phyloP scores from a whole-genome alignment of 2,329 filamentous ascomycete species.

The Talaromyces sp. region DNA sequence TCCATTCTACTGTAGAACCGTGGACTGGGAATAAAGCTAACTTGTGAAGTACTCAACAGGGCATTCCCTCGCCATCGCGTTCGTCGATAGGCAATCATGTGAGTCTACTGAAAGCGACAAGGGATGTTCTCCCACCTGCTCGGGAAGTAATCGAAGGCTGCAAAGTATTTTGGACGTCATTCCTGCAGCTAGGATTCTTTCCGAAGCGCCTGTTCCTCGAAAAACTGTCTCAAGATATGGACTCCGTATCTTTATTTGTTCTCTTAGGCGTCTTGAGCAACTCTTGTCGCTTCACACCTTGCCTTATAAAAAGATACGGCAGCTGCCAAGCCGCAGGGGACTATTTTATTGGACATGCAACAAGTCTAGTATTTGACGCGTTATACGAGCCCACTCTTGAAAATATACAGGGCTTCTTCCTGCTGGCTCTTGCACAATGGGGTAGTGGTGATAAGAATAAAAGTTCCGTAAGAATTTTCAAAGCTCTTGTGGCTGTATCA shows the following conservation, averaged over 20 bases:
- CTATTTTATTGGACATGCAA: slow-evolving; percentile 1
- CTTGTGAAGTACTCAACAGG: neutral
- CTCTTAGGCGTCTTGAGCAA: neutral
- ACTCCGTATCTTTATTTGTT: neutral
- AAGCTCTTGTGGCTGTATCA: neutral
- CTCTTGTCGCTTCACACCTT: slow-evolving; percentile 3
- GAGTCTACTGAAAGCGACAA: neutral
- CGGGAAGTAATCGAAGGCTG: neutral
- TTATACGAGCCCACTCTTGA: neutral
- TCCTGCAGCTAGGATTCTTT: neutral
- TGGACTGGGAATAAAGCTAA: neutral
- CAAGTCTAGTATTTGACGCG: neutral
- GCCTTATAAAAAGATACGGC: neutral
- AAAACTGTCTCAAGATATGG: neutral
- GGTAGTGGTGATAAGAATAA: neutral
- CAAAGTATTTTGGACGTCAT: neutral
- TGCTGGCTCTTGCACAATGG: neutral
- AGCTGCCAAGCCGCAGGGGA: neutral
- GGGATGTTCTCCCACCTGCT: neutral
- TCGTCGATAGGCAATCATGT: neutral
- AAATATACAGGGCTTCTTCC: neutral
- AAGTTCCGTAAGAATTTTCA: neutral
- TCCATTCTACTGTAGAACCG: neutral
- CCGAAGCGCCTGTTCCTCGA: neutral
- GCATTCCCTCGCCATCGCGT: neutral